These are phyloP conservation scores for Diaporthe humulicola DNA, from an alignment of 2,329 filamentous ascomycete genomes.

Conservation along the genomic window DNA sequence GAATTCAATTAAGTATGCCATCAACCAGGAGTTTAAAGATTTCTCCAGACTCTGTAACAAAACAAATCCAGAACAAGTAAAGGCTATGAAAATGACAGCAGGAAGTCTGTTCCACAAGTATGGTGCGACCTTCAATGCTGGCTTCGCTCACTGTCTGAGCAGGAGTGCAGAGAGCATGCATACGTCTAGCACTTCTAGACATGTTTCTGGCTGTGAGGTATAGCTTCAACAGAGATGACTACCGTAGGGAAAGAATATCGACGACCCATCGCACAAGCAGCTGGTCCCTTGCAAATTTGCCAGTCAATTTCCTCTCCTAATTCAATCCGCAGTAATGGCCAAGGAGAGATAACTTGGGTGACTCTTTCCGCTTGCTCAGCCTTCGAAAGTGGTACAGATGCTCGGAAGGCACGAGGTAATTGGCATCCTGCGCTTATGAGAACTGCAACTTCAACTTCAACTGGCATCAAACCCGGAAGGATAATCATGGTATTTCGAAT, in stretches of 20 bases:
- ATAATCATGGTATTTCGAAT: neutral
- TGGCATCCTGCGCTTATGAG: too few relatives aligned
- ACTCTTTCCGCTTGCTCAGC: neutral
- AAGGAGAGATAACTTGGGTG: neutral
- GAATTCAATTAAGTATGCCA: neutral
- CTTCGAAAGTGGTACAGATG: neutral
- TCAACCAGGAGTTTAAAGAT: rapidly evolving
- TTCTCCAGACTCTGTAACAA: too few relatives aligned
- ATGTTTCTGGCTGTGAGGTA: neutral
- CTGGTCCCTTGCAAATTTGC: neutral
- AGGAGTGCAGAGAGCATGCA: too few relatives aligned
- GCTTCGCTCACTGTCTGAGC: too few relatives aligned
- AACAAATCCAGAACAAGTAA: too few relatives aligned
- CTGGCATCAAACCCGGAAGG: neutral
- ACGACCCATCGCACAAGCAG: neutral
- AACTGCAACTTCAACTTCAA: neutral
- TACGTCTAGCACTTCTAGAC: too few relatives aligned
- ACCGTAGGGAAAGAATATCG: neutral
- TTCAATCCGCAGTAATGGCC: neutral
- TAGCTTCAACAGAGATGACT: neutral
- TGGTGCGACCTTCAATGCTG: too few relatives aligned
- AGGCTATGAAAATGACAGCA: too few relatives aligned
- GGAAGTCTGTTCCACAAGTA: too few relatives aligned
- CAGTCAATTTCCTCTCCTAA: neutral
- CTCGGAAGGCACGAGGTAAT: neutral